Conservation (phyloP, 208 protist species). For the Wallacemonas collosoma region DNA sequence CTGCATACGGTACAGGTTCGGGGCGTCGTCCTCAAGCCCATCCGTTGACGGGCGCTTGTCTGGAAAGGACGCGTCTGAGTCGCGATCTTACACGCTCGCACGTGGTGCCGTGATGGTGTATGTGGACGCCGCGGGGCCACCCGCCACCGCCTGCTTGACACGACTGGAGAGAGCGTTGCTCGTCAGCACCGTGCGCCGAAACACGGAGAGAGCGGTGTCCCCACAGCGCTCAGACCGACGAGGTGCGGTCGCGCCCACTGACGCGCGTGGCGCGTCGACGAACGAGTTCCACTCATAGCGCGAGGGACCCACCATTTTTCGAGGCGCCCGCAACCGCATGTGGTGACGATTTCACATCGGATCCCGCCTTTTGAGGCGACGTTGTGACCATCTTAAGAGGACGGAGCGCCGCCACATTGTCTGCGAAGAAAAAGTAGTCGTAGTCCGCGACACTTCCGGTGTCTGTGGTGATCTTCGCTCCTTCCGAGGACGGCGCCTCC, state of each 20-base stretch:
- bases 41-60: too few species aligned
- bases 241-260: not conserved
- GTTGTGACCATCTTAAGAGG: too few species aligned
- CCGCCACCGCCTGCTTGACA: not conserved
- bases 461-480: not conserved
- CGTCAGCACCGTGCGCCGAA: not conserved
- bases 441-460: not conserved
- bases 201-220: not conserved
- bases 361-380: too few species aligned
- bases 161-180: not conserved
- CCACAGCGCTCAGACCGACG: not conserved
- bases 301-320: not conserved
- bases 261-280: not conserved
- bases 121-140: not conserved
- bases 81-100: not conserved
- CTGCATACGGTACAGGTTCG: not conserved
- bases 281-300: not conserved
- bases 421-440: not conserved
- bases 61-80: not conserved
- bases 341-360: too few species aligned
- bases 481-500: not conserved
- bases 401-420: not conserved
- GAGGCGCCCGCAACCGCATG: not conserved
- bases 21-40: not conserved
- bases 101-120: not conserved